phyloP scores from a whole-genome alignment of 495 filamentous ascomycete species.

The Trichocladium antarcticum region DNA sequence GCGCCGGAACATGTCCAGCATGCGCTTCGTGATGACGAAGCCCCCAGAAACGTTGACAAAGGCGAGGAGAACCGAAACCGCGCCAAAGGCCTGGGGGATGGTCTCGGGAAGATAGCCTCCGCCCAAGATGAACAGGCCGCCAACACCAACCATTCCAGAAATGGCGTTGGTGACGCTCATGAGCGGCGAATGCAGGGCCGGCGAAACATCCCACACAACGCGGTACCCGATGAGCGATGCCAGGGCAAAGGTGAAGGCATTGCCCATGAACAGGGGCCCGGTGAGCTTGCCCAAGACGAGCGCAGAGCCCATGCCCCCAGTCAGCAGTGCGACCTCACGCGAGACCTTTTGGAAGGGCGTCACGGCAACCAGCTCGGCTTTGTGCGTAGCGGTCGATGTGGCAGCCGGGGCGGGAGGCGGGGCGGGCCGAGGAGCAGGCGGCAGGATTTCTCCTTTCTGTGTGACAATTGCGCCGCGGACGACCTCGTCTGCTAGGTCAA shows the following conservation, averaged over 20 bases:
- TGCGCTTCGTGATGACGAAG: constrained; percentile 75
- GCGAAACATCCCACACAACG: constrained; percentile 67
- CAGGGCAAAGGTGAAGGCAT: constrained; percentile 67
- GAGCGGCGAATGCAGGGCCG: constrained; percentile 67
- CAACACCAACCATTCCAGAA: constrained; percentile 74
- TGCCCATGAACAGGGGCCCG: constrained; percentile 68
- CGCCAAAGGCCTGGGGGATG: constrained; percentile 63
- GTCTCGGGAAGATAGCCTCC: constrained; percentile 61
- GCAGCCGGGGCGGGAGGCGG: constrained; percentile 53
- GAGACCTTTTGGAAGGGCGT: constrained; percentile 68
- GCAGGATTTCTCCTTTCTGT: constrained; percentile 58
- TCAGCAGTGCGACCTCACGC: constrained; percentile 56
- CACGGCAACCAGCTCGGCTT: constrained; percentile 48
- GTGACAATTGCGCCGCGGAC: constrained; percentile 71
- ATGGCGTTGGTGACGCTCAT: constrained; percentile 87
- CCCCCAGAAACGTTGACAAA: constrained; percentile 76
- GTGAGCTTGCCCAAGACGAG: constrained; percentile 66
- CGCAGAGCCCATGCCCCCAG: constrained; percentile 59
- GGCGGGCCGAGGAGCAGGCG: constrained; percentile 56
- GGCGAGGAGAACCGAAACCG: constrained; percentile 65
- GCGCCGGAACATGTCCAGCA: constrained; percentile 85
- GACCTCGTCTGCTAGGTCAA: constrained; percentile 69
- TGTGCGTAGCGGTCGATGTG: constrained; percentile 40
- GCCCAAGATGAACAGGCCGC: constrained; percentile 72
- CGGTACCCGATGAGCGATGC: constrained; percentile 71